Base-by-base conservation (phyloP, 257 asterid genomes). In the Solanum bukasovii region DNA sequence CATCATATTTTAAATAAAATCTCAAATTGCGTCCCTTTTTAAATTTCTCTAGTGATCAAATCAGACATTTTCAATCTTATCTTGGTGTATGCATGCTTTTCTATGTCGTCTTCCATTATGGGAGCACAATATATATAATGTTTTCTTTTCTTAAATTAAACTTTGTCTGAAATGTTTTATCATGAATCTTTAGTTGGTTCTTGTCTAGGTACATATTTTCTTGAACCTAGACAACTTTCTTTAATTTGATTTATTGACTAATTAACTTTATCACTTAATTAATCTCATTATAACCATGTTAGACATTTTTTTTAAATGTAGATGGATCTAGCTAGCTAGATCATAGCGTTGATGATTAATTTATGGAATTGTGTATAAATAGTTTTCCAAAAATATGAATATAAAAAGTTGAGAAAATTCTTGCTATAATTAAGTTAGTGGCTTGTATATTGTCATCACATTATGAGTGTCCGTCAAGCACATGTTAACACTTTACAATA, bases 141-240 rank as follows among this genome's bases (percentile, higher is more conserved):
- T 5, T 20, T 23, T 67, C 31, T 18, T 67, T 68, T 42, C 73
- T 81, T 44, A 16, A 79, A 71, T 79, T 42, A 14, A 79, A 71
- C 83, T 87, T 89, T 77, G 67, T 87, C 49, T 83, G 29, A 21
- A 31, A 31, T 23, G 56, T 84, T 16, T 56, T 75, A 74, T 34
- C 27, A 44, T 86, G 94, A 89, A 92, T 88, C 85, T 88, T 49
- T 33, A 56, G 3, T 4, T 38, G 18, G n/a, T 89, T 86, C 29
- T 85, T 23, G 93, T 91, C 93, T 87, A 89, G 92, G 86, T 92
- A 77, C 93, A 90, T 56, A 56, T 56, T 56, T 56, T 88, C 86
- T 86, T 78, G 78, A 73, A 59, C 34, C 87, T 65, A 75, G 87
- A 83, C 33, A 86, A 16, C 68, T 46, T 87, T n/a, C 56, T 77